These are phyloP conservation scores for Thymus quinquecostatus DNA, from an alignment of 257 asterid genomes.

Conservation along the genomic window DNA sequence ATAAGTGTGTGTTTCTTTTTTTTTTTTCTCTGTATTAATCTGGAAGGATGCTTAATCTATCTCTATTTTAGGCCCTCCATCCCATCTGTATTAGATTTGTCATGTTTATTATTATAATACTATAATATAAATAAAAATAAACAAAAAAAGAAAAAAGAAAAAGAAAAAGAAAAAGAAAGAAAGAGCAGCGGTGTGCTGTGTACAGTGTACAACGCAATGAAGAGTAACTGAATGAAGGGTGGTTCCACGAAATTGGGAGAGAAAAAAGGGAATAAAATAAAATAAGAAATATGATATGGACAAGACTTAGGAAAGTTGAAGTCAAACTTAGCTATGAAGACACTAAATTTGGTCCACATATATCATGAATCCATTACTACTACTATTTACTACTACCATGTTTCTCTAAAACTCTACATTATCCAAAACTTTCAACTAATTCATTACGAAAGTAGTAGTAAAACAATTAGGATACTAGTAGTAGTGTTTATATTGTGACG, in stretches of 20 bases:
- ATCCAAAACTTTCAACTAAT: background rate
- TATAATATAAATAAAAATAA: too few species aligned
- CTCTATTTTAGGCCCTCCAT: background rate
- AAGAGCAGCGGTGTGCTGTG: too few species aligned
- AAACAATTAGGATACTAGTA: too few species aligned
- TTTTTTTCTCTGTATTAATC: background rate
- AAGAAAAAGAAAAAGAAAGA: too few species aligned
- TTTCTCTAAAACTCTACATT: background rate
- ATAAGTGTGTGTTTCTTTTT: too few species aligned
- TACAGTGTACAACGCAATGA: too few species aligned
- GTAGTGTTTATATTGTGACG: too few species aligned
- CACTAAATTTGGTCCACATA: slow-evolving; percentile 10
- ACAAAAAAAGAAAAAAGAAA: too few species aligned
- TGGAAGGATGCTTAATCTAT: background rate
- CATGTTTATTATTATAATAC: too few species aligned
- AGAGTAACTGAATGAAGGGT: background rate
- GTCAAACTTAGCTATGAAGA: slow-evolving; percentile 26
- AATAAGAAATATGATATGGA: background rate
- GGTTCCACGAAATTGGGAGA: background rate
- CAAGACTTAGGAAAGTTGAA: background rate
- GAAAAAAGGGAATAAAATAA: background rate
- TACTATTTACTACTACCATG: too few species aligned
- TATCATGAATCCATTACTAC: too few species aligned
- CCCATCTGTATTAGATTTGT: background rate
- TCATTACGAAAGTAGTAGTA: too few species aligned